Conservation (phyloP, 2,329 filamentous ascomycete genomes). For the Colletotrichum graminicola region DNA sequence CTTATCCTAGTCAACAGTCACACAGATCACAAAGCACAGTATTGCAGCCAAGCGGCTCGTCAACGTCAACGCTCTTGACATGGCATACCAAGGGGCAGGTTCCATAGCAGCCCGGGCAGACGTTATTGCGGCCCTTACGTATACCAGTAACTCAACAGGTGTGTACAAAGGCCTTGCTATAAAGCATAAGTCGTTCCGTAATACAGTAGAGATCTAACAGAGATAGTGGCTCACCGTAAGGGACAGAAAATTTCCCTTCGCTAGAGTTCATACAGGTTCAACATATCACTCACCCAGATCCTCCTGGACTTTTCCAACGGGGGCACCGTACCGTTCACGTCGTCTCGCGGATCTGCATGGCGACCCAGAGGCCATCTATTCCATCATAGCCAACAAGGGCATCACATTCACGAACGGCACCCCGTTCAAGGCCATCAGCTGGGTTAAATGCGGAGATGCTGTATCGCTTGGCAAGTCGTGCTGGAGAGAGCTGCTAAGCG, state of each 20-base stretch:
- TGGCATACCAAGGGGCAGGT: background rate
- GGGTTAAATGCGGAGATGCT: slow-evolving; percentile 45
- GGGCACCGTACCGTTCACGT: slow-evolving; percentile 53
- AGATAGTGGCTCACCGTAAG: slow-evolving; percentile 32
- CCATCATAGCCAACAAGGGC: slow-evolving; percentile 51
- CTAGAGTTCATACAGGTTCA: slow-evolving; percentile 56
- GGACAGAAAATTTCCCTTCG: slow-evolving; percentile 51
- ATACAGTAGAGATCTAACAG: slow-evolving; percentile 42
- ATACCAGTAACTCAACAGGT: slow-evolving; percentile 50
- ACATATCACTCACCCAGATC: slow-evolving; percentile 55
- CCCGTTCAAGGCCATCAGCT: slow-evolving; percentile 56
- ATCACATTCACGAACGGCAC: slow-evolving; percentile 55
- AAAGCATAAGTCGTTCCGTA: slow-evolving; percentile 48
- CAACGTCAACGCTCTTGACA: background rate
- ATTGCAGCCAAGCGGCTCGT: background rate
- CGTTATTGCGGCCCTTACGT: slow-evolving; percentile 48
- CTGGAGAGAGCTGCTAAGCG: background rate
- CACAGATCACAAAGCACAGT: slow-evolving; percentile 13
- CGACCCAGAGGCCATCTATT: slow-evolving; percentile 51
- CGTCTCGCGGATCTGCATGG: slow-evolving; percentile 48
- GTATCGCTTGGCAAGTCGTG: slow-evolving; percentile 19
- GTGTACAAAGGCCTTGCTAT: slow-evolving; percentile 58
- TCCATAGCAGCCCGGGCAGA: background rate
- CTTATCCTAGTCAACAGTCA: slow-evolving; percentile 43
- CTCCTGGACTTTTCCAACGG: slow-evolving; percentile 53